Base-by-base conservation (phyloP, 495 filamentous ascomycete species). In the Penicillium desertorum region DNA sequence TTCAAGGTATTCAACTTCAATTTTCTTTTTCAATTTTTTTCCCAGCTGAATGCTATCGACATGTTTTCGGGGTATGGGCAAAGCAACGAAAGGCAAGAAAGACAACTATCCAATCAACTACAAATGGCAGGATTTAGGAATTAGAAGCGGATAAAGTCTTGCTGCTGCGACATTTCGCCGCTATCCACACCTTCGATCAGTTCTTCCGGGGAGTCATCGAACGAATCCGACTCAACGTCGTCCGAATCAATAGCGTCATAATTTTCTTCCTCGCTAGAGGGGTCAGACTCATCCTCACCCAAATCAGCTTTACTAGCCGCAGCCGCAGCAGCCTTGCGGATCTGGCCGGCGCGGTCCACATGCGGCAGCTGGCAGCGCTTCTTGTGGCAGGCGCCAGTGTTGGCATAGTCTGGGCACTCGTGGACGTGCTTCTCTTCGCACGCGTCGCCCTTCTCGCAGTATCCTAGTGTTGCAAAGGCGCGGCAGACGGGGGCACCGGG, bases 321-420 rank as follows among this genome's bases (percentile, higher is more conserved):
- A 7, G 64, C 61, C 2, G 64, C 66, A 45, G 79, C 74, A 62
- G 78, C 76, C 62, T 86, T 87, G 66, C 85, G 81, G 54, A 88
- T 82, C 64, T 84, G 81, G 39, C 84, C 84, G 37, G 94, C 94
- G 73, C 91, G 86, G 74, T 95, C 89, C 62, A 93, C 83, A 72
- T 98, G 94, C 27, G 85, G 89, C 57, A 97, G 78, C 65, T 84
- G 86, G 79, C 94, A 98, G 34, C 85, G 86, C 72, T 87, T 87
- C 67, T 84, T 86, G 64, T 84, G 86, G 83, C 94, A 98, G 36
- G 79, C 74, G 58, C 92, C 93, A 49, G 81, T 88, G 75, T 96
- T 96, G 79, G 89, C 88, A 78, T 95, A 96, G 69, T 97, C 90
- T 45, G 94, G 94, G 67, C 94, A 98, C 69, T 97, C 94, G 71